phyloP scores from a whole-genome alignment of 140 eudicot species.

The Bidens hawaiensis region DNA sequence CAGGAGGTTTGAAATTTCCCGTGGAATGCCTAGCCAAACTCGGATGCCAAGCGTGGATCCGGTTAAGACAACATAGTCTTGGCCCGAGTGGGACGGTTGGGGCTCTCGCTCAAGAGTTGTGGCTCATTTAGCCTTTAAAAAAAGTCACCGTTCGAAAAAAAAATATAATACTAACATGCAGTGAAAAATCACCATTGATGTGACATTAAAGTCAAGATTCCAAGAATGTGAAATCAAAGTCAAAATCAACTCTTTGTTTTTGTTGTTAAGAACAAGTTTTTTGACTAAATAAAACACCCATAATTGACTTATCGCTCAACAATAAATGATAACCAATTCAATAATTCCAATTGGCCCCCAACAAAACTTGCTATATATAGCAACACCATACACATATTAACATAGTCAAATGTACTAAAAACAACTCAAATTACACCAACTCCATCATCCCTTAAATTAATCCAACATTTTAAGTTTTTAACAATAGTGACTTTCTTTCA shows the following conservation, averaged over 20 bases:
- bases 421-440: neutral
- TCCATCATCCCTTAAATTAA: conserved; percentile 12
- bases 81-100: too few relatives aligned
- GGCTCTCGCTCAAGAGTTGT: too few relatives aligned
- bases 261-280: conserved; percentile 15
- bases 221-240: conserved; percentile 20
- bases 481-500: conserved; percentile 12
- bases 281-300: conserved; percentile 30
- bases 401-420: neutral
- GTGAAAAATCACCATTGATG: conserved; percentile 13
- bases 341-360: conserved; percentile 8
- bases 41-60: too few relatives aligned
- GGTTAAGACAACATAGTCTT: too few relatives aligned
- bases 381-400: neutral
- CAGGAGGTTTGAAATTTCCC: too few relatives aligned
- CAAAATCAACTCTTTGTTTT: conserved; percentile 13
- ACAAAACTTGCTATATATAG: conserved; percentile 11
- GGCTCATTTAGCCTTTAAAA: too few relatives aligned
- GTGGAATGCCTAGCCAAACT: too few relatives aligned
- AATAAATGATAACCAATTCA: conserved; percentile 23
- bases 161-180: neutral
- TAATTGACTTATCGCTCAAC: conserved; percentile 25
- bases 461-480: conserved; percentile 10
- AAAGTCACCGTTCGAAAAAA: too few relatives aligned
- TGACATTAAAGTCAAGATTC: conserved; percentile 28